These are phyloP conservation scores for Leccinum solheimii DNA, from an alignment of 1,284 basidiomycete species.

Conservation along the genomic window DNA sequence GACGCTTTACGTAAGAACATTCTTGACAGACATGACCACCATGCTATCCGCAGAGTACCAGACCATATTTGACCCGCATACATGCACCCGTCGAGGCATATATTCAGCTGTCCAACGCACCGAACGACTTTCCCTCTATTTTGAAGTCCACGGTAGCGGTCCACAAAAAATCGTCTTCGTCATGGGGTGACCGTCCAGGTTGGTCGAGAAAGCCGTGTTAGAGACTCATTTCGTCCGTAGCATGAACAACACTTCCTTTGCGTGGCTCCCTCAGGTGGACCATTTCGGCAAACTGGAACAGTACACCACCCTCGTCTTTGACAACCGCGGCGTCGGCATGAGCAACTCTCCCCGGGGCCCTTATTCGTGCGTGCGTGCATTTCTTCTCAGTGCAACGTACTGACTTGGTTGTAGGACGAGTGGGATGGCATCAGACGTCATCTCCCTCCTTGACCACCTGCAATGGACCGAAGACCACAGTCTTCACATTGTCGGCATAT, in stretches of 20 bases:
- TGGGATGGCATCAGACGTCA: conserved; percentile 77
- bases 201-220: background rate
- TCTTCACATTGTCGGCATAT: conserved; percentile 77
- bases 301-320: conserved; percentile 75
- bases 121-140: conserved; percentile 74
- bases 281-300: conserved; percentile 52
- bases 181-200: conserved; percentile 51
- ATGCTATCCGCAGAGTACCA: conserved; percentile 16
- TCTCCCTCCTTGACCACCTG: conserved; percentile 69
- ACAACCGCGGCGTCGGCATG: conserved; percentile 87
- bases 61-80: conserved; percentile 41
- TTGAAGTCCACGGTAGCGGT: conserved; percentile 70
- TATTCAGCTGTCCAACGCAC: conserved; percentile 67
- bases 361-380: conserved; percentile 47
- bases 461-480: conserved; percentile 67
- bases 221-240: conserved; percentile 29
- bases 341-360: conserved; percentile 71
- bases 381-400: background rate
- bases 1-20: background rate
- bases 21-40: background rate
- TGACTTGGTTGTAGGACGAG: conserved; percentile 46
- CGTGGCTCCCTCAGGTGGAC: conserved; percentile 61
- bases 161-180: conserved; percentile 67
- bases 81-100: conserved; percentile 64
- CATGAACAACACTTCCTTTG: conserved; percentile 62